Conservation (phyloP, 176 grass and related monocot genomes). For the Hsuehochloa calcarea region DNA sequence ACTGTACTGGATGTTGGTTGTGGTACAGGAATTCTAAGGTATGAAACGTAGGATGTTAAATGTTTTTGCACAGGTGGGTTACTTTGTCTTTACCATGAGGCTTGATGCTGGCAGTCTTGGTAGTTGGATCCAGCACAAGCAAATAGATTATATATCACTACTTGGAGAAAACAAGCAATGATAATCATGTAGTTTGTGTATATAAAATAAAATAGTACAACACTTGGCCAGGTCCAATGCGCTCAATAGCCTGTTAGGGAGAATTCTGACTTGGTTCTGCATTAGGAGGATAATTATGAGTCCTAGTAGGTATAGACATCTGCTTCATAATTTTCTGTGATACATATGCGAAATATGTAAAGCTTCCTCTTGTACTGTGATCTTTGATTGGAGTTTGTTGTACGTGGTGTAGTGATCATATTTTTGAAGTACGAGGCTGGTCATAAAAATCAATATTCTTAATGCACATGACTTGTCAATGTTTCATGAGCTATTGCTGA, state of each 20-base stretch:
- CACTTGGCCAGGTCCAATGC: neutral
- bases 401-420: neutral
- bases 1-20: conserved; percentile 96
- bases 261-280: neutral
- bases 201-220: neutral
- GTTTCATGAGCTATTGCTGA: conserved; percentile 25
- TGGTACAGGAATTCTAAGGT: conserved; percentile 96
- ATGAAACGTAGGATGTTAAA: neutral
- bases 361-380: neutral
- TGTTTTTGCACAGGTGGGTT: neutral
- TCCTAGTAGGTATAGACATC: neutral
- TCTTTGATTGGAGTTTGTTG: neutral
- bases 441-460: neutral
- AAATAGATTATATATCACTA: neutral
- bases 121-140: neutral
- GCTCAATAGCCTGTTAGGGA: neutral
- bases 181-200: neutral
- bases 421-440: conserved; percentile 3
- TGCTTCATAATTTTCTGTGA: neutral
- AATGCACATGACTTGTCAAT: neutral
- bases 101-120: neutral
- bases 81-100: conserved; percentile 23
- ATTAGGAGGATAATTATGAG: neutral
- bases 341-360: neutral
- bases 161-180: neutral